These are phyloP conservation scores for Flaveria brownii DNA, from an alignment of 129 eudicot genomes.

Conservation along the genomic window DNA sequence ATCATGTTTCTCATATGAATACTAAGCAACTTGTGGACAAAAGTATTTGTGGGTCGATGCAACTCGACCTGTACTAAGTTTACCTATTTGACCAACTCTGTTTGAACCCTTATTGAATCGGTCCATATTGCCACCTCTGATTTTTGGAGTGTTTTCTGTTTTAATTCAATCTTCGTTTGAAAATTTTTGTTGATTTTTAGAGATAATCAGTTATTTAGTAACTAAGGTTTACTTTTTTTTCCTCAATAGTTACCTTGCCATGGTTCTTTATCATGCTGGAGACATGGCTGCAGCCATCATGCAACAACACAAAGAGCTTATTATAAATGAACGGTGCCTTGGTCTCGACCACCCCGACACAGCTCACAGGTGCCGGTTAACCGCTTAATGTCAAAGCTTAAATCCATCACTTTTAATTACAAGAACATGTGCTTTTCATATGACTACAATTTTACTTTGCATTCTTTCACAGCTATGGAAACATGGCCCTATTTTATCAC, in stretches of 20 bases:
- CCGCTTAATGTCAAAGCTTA: background rate
- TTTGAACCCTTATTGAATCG: background rate
- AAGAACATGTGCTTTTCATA: background rate
- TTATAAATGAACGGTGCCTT: constrained; percentile 85
- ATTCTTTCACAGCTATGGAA: constrained; percentile 72
- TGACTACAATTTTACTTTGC: constrained; percentile 3
- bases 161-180: no score
- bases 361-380: constrained; percentile 71
- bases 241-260: constrained; percentile 69
- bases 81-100: background rate
- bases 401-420: background rate
- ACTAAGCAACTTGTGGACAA: background rate
- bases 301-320: constrained; percentile 96
- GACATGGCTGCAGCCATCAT: constrained; percentile 95
- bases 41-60: background rate
- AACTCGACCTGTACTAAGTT: background rate
- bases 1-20: background rate
- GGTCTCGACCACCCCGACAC: constrained; percentile 97
- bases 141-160: no score
- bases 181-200: no score
- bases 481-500: constrained; percentile 96
- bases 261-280: constrained; percentile 96
- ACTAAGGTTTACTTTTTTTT: background rate
- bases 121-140: background rate
- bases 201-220: background rate